Evolutionary conservation across 768 basidiomycete genomes (phyloP).

Genomic region (Hypholoma fasciculare): DNA sequence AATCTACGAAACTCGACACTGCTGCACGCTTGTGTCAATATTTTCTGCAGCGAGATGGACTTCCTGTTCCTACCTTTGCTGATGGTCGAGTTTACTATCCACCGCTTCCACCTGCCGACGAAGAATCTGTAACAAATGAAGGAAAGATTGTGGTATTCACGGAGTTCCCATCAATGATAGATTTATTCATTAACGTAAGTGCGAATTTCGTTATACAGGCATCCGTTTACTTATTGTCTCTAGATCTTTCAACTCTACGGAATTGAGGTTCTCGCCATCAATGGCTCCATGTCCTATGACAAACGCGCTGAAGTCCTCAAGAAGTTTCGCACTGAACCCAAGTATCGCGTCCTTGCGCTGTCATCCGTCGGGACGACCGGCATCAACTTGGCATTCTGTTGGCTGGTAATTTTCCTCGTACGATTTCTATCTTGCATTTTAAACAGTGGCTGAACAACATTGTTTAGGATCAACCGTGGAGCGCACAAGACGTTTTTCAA

Average conservation of each 20-base stretch:
- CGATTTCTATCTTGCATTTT: neutral
- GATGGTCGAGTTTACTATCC: constrained; percentile 16
- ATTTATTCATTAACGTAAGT: neutral
- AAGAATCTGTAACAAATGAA: neutral
- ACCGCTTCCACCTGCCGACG: neutral
- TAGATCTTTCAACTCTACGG: constrained; percentile 13
- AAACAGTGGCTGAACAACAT: neutral
- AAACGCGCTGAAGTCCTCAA: constrained; percentile 1
- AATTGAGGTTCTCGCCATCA: constrained; percentile 1
- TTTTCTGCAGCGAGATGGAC: constrained; percentile 14
- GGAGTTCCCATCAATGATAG: neutral
- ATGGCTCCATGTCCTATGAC: constrained; percentile 1
- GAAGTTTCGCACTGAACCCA: constrained; percentile 3
- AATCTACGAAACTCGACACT: constrained; percentile 20
- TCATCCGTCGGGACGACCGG: constrained; percentile 11
- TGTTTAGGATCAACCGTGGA: constrained; percentile 27
- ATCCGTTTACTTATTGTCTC: neutral
- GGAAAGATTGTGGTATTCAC: neutral
- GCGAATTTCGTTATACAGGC: neutral
- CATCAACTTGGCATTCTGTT: constrained; percentile 6
- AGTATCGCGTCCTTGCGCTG: constrained; percentile 7
- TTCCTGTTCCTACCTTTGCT: constrained; percentile 8
- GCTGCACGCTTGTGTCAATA: constrained; percentile 8
- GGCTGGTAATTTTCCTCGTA: constrained; percentile 11
- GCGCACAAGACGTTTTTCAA: constrained; percentile 24